Conservation (phyloP, 768 basidiomycete genomes). For the Tricholoma bakamatsutake region DNA sequence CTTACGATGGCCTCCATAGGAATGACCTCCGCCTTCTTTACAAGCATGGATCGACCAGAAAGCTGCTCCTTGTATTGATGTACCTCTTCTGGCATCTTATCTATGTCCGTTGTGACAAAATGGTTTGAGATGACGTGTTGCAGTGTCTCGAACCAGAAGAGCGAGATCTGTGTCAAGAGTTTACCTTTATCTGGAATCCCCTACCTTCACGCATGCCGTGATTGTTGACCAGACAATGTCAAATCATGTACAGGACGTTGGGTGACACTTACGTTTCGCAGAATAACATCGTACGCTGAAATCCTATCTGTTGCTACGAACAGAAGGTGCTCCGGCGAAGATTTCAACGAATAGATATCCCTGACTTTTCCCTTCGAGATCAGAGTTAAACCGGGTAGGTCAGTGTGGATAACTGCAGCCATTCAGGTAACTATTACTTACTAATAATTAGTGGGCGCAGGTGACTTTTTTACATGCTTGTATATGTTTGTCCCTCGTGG, state of each 20-base stretch:
- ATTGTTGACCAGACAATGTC: neutral
- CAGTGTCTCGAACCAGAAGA: conserved; percentile 94
- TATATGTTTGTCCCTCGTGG: no score
- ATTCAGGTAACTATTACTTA: no score
- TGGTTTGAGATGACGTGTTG: conserved; percentile 81
- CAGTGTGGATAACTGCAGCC: conserved; percentile 43
- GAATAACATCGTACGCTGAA: conserved; percentile 93
- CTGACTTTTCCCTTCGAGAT: conserved; percentile 93
- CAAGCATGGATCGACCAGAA: conserved; percentile 85
- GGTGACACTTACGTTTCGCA: conserved; percentile 66
- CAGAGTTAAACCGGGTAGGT: conserved; percentile 59
- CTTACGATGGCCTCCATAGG: conserved; percentile 94
- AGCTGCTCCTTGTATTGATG: conserved; percentile 70
- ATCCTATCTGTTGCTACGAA: conserved; percentile 96
- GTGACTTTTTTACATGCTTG: no score
- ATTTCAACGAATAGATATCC: conserved; percentile 82
- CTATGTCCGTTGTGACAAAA: conserved; percentile 69
- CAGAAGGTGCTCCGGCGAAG: conserved; percentile 59
- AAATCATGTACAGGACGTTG: neutral
- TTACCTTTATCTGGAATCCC: conserved; percentile 93
- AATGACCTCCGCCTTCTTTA: conserved; percentile 81
- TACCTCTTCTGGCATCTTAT: conserved; percentile 80
- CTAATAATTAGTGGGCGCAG: no score
- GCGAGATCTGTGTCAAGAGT: conserved; percentile 82
- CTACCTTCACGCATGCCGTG: conserved; percentile 34